Conservation (phyloP, 2,329 filamentous ascomycete genomes). For the Alternaria conjuncta region DNA sequence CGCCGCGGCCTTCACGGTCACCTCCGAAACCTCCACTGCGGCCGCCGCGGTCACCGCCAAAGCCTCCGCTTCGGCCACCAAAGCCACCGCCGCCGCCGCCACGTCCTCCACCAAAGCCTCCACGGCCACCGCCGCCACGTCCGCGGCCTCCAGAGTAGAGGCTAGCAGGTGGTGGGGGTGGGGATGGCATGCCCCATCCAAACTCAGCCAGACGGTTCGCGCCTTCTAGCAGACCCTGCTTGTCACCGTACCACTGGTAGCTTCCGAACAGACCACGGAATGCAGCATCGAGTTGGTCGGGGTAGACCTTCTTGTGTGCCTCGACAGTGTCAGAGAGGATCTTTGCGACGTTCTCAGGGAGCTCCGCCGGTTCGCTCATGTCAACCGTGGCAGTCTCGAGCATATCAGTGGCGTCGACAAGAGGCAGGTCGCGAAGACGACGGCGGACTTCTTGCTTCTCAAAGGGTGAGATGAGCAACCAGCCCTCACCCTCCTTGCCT, state of each 20-base stretch:
- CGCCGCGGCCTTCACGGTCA: conserved; percentile 5
- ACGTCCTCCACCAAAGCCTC: conserved; percentile 20
- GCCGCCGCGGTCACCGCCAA: conserved; percentile 12
- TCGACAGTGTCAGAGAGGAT: conserved; percentile 55
- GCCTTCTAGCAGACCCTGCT: conserved; percentile 50
- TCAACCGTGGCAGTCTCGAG: conserved; percentile 60
- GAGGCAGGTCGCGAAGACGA: conserved; percentile 65
- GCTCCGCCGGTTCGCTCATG: conserved; percentile 49
- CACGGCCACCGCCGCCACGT: conserved; percentile 12
- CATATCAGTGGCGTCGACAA: conserved; percentile 59
- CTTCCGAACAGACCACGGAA: conserved; percentile 67
- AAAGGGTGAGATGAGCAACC: conserved; percentile 66
- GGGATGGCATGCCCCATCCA: conserved; percentile 55
- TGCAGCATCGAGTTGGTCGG: conserved; percentile 52
- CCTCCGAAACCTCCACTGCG: conserved; percentile 4
- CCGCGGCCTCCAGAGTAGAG: conserved; percentile 23
- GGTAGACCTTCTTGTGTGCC: conserved; percentile 54
- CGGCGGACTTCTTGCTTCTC: conserved; percentile 59
- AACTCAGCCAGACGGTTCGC: conserved; percentile 55
- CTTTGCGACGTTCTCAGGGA: conserved; percentile 51
- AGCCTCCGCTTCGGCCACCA: conserved; percentile 11
- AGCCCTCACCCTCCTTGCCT: conserved; percentile 74
- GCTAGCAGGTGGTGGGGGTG: conserved; percentile 46
- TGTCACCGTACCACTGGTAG: conserved; percentile 52
- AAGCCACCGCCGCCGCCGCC: conserved; percentile 24